Percentiles rank a stretch among this genome's conserved stretches.
Conservation (phyloP, 345 rosid species). For the Trapa bicornis region DNA sequence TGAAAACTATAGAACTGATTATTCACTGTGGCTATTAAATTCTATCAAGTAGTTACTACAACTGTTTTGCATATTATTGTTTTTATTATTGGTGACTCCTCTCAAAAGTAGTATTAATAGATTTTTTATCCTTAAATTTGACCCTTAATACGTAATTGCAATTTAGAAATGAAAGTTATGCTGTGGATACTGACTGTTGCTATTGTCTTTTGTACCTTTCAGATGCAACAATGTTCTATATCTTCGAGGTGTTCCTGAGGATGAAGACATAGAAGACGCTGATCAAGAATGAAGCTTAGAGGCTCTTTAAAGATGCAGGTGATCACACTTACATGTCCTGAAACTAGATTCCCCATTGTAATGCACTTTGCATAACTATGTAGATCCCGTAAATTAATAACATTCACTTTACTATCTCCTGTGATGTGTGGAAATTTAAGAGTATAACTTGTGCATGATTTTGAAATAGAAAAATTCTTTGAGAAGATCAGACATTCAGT, state of each 20-base stretch:
- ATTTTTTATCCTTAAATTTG: neutral
- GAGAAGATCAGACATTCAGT: no score
- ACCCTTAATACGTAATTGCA: neutral
- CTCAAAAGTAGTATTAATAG: no score
- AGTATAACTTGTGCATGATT: neutral
- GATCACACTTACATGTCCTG: neutral
- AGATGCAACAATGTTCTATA: conserved; percentile 92
- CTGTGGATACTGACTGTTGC: neutral
- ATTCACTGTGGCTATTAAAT: neutral
- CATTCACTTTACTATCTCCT: neutral
- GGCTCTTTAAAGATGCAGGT: neutral
- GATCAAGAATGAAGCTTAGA: conserved; percentile 35
- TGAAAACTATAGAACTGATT: neutral
- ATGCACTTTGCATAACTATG: neutral
- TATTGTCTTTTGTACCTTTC: conserved; percentile 3
- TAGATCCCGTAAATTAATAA: no score
- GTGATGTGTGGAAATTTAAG: neutral
- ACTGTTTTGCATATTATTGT: neutral
- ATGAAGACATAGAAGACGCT: conserved; percentile 80
- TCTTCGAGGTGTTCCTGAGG: conserved; percentile 89
- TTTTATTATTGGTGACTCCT: neutral
- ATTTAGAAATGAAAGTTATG: no score
- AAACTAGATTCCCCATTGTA: neutral
- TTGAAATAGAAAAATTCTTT: neutral
- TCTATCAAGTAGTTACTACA: neutral